Conservation (phyloP, 352 stramenopile genomes). For the Globisporangium cederbergense region DNA sequence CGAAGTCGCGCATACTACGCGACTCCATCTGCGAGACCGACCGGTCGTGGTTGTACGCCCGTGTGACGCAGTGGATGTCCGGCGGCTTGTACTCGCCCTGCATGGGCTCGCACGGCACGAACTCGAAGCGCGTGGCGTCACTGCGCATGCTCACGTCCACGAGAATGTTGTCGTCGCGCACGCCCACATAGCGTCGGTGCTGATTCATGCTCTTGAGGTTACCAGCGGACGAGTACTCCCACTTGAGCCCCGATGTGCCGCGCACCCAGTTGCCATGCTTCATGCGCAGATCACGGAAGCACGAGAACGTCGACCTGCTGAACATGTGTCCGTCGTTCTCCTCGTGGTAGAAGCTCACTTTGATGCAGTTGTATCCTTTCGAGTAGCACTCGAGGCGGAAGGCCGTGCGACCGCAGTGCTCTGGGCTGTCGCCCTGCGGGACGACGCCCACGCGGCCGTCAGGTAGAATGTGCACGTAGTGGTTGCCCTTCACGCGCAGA, state of each 20-base stretch:
- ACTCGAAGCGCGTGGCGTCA: constrained; percentile 74
- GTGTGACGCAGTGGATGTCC: constrained; percentile 73
- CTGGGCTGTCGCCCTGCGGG: constrained; percentile 36
- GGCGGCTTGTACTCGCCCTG: constrained; percentile 33
- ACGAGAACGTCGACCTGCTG: constrained; percentile 79
- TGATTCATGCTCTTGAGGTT: constrained; percentile 89
- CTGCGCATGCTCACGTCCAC: constrained; percentile 85
- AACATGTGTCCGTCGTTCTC: constrained; percentile 76
- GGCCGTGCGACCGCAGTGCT: constrained; percentile 46
- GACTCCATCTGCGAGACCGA: constrained; percentile 68
- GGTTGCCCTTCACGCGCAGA: constrained; percentile 64
- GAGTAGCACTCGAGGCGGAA: constrained; percentile 78
- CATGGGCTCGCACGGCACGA: constrained; percentile 54
- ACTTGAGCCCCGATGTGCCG: constrained; percentile 67
- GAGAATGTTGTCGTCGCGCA: constrained; percentile 63
- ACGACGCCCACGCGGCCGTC: constrained; percentile 59
- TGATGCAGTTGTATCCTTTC: constrained; percentile 85
- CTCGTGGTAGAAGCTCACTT: constrained; percentile 78
- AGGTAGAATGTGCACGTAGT: constrained; percentile 54
- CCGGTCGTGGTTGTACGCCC: constrained; percentile 69
- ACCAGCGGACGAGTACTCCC: constrained; percentile 78
- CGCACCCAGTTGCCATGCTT: constrained; percentile 55
- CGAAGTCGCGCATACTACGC: constrained; percentile 75
- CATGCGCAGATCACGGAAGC: constrained; percentile 82
- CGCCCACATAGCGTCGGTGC: constrained; percentile 79